These are phyloP conservation scores for Hericium coralloides DNA, from an alignment of 768 basidiomycete genomes.

Conservation along the genomic window DNA sequence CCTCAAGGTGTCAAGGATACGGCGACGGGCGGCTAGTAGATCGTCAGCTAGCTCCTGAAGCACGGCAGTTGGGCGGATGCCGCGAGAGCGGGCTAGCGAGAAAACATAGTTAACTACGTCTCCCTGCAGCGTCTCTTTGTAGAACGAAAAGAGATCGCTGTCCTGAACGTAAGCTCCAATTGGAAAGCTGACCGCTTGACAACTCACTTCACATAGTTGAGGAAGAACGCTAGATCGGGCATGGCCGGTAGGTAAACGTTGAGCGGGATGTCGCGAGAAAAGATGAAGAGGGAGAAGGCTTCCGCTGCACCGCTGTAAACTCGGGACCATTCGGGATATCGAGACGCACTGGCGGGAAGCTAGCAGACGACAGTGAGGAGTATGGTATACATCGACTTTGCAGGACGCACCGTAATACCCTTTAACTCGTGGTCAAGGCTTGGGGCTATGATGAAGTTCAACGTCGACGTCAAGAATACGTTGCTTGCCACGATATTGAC, in stretches of 20 bases:
- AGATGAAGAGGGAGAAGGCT: background rate
- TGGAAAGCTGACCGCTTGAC: background rate
- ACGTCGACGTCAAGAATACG: background rate
- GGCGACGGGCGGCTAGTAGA: background rate
- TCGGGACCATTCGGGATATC: background rate
- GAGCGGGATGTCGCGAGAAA: background rate
- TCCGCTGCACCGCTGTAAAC: background rate
- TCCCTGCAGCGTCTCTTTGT: background rate
- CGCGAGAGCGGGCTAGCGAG: background rate
- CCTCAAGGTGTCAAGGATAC: background rate
- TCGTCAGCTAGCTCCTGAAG: background rate
- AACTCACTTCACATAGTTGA: background rate
- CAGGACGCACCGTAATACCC: background rate
- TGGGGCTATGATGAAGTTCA: background rate
- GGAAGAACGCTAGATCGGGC: background rate
- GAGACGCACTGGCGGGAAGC: background rate
- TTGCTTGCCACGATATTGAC: background rate
- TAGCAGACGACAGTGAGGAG: background rate
- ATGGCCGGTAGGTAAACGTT: background rate
- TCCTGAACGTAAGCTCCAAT: background rate
- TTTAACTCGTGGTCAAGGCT: background rate
- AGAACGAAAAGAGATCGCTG: background rate
- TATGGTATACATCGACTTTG: no score
- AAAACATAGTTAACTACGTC: background rate
- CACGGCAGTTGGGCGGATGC: background rate